Evolutionary conservation across 2,329 filamentous ascomycete genomes (phyloP).

Genomic region (Neurospora crassa): DNA sequence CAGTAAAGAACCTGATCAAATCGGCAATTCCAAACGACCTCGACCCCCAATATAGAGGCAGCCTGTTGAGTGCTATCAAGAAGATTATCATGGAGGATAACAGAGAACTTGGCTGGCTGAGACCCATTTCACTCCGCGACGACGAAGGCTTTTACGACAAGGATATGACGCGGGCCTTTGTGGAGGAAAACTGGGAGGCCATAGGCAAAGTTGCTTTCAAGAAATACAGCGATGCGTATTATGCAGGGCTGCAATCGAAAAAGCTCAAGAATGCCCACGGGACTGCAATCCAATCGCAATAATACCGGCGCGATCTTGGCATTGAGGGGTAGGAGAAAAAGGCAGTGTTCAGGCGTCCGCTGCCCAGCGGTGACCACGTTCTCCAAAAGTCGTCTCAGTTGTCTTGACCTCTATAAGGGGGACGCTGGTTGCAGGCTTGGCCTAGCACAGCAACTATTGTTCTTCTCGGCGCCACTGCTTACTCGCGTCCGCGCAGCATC

Average conservation of each 20-base stretch:
- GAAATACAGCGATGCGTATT: constrained; percentile 9
- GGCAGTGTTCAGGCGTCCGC: background rate
- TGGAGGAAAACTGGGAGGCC: constrained; percentile 27
- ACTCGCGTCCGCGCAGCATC: background rate
- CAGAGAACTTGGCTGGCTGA: constrained; percentile 22
- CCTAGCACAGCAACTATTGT: background rate
- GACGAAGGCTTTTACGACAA: constrained; percentile 34
- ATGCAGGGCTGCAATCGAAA: constrained; percentile 9
- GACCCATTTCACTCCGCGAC: constrained; percentile 20
- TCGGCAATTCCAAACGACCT: constrained; percentile 16
- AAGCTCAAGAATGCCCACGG: background rate
- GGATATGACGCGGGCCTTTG: constrained; percentile 32
- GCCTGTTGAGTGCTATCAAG: constrained; percentile 34
- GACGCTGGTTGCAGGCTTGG: background rate
- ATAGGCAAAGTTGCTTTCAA: constrained; percentile 22
- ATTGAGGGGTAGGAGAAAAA: background rate
- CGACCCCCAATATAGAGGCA: constrained; percentile 23
- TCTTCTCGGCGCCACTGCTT: background rate
- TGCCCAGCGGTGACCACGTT: background rate
- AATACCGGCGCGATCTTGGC: background rate
- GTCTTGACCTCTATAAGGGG: background rate
- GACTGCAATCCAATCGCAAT: background rate
- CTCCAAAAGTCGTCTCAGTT: background rate
- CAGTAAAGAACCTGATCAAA: constrained; percentile 26
- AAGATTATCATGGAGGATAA: constrained; percentile 39